These are phyloP conservation scores for Clonostachys chloroleuca DNA, from an alignment of 2,329 filamentous ascomycete genomes.

Conservation along the genomic window DNA sequence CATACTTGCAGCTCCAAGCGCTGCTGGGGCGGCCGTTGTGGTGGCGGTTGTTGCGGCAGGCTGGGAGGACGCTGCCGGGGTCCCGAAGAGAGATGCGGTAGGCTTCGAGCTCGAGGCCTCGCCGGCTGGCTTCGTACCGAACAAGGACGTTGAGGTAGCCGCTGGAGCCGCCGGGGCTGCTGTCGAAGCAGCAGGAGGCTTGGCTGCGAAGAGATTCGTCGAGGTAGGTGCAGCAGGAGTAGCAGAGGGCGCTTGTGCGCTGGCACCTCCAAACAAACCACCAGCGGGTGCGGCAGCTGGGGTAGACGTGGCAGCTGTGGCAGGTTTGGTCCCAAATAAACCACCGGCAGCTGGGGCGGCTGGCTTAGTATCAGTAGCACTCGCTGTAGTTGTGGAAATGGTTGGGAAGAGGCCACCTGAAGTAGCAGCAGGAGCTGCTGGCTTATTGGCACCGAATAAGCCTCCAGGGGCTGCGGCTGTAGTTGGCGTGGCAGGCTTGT, in stretches of 20 bases:
- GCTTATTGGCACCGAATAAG: constrained; percentile 1
- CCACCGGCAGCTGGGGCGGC: not conserved
- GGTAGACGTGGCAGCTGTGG: constrained; percentile 24
- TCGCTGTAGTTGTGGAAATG: not conserved
- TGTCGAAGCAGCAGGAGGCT: constrained; percentile 19
- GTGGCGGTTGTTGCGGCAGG: constrained; percentile 6
- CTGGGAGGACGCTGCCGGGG: constrained; percentile 1
- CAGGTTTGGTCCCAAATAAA: constrained; percentile 1
- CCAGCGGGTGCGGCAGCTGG: constrained; percentile 16
- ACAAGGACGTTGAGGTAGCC: constrained; percentile 18
- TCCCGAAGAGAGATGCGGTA: constrained; percentile 16
- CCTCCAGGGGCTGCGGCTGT: constrained; percentile 8
- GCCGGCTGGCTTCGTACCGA: constrained; percentile 12
- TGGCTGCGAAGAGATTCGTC: constrained; percentile 23
- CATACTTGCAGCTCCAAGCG: constrained; percentile 11
- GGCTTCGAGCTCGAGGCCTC: constrained; percentile 20
- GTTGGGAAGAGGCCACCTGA: not conserved
- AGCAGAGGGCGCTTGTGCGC: constrained; percentile 16
- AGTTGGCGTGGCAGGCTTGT: not conserved
- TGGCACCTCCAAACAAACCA: constrained; percentile 3
- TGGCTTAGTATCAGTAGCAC: not conserved
- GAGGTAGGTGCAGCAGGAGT: constrained; percentile 8
- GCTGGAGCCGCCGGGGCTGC: constrained; percentile 16
- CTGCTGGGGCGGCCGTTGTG: constrained; percentile 16
- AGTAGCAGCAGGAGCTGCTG: constrained; percentile 8